Evolutionary conservation across 257 asterid species (phyloP).

Genomic region (Echites panduratus): DNA sequence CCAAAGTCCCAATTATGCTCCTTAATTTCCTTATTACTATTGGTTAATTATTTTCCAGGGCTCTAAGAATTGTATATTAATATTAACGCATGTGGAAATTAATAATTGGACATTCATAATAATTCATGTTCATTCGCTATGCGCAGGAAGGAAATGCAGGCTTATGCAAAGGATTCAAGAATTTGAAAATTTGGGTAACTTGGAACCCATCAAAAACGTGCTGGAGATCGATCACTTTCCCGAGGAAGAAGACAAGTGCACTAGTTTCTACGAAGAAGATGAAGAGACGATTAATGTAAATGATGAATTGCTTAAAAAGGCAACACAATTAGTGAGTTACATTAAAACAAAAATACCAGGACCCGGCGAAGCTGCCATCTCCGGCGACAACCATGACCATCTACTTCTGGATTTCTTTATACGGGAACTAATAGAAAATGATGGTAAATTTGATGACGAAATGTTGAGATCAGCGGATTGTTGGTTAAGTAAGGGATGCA

Average conservation of each 20-base stretch:
- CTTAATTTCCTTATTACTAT: too few species aligned
- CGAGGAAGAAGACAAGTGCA: not conserved
- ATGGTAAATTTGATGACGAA: constrained; percentile 21
- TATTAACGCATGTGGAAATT: too few species aligned
- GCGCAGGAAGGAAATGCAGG: constrained; percentile 29
- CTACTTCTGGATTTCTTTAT: constrained; percentile 47
- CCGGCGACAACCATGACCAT: not conserved
- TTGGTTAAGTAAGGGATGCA: constrained; percentile 41
- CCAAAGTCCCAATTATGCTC: not conserved
- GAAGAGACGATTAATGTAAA: not conserved
- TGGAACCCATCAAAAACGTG: not conserved
- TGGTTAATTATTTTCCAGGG: too few species aligned
- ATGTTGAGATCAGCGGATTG: constrained; percentile 29
- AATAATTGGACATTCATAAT: too few species aligned
- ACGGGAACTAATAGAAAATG: constrained; percentile 29
- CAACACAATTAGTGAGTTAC: constrained; percentile 27
- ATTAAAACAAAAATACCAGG: not conserved
- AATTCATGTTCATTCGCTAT: not conserved
- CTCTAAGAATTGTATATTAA: too few species aligned
- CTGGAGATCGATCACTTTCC: not conserved
- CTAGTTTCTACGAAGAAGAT: not conserved
- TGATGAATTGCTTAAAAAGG: constrained; percentile 28
- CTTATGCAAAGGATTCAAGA: constrained; percentile 28
- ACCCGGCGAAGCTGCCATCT: not conserved
- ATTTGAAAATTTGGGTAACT: constrained; percentile 12